Base-by-base conservation (phyloP, 352 stramenopile genomes). In the Phytophthora pisi region DNA sequence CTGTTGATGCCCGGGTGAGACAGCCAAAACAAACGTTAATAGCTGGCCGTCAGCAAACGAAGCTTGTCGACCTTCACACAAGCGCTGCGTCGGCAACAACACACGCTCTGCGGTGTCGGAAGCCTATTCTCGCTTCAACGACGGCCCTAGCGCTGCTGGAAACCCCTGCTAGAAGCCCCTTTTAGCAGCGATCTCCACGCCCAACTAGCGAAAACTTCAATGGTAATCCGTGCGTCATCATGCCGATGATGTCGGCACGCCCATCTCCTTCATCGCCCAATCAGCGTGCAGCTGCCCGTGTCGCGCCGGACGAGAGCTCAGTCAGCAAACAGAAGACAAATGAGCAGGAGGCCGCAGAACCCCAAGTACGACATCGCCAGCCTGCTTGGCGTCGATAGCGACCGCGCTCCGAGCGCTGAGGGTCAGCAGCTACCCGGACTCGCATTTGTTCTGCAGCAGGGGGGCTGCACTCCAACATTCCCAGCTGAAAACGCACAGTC, bases 291-390 rank as follows among this genome's bases (percentile, higher is more conserved):
- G 15, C 4, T 15, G 40, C n/a, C 1, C 15, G 15, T 46, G 40
- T 46, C 40, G n/a, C 40, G 13, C 23, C 15, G 16, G 40, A 46
- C 15, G 16, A 55, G 5, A 10, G 56, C 42, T 72, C 58, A 64
- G 18, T 72, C 38, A 11, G 24, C 51, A 34, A 72, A 62, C 10
- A 51, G 51, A 4, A 50, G 43, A 51, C 18, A 38, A 34, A 43
- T 31, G 5, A 47, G 24, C 30, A 10, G 9, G 28, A 10, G 2
- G 40, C 53, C 15, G 36, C n/a, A 38, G 47, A 31, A 51, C 20
- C 20, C 64, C 47, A 72, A 68, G 53, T 72, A 64, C 46, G 65
- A 72, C 59, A 61, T 72, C 40, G 59, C 52, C 15, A 72, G 42
- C 40, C 52, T 72, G 34, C 26, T 72, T 34, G 47, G 59, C 38